Conservation (phyloP, 805 yeast species). For the Candida bentonensis region DNA sequence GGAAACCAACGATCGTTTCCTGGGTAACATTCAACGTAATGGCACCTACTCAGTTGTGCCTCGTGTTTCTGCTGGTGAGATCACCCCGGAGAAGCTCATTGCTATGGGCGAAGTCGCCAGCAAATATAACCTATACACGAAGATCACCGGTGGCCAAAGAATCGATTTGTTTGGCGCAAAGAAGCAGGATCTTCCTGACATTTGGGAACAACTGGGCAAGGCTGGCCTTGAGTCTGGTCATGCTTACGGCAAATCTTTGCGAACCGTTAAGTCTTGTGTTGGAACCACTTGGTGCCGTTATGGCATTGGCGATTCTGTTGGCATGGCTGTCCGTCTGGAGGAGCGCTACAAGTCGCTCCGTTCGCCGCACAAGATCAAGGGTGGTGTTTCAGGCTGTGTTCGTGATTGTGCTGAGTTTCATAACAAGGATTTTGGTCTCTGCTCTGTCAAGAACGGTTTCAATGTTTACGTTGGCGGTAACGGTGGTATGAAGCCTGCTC, state of each 20-base stretch:
- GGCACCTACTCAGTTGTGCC: conserved; percentile 28
- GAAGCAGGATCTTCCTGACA: conserved; percentile 20
- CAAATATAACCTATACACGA: conserved; percentile 23
- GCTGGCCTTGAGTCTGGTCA: conserved; percentile 27
- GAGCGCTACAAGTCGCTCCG: conserved; percentile 26
- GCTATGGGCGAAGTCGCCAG: conserved; percentile 23
- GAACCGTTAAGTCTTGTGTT: conserved; percentile 27
- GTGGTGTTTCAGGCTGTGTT: conserved; percentile 27
- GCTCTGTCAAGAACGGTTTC: conserved; percentile 25
- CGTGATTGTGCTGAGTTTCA: conserved; percentile 28
- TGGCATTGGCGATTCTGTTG: conserved; percentile 28
- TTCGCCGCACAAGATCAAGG: conserved; percentile 26
- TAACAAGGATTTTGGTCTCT: conserved; percentile 25
- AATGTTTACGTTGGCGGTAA: conserved; percentile 27
- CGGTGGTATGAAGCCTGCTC: conserved; percentile 29
- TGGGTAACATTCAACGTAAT: conserved; percentile 26
- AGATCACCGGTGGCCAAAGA: conserved; percentile 26
- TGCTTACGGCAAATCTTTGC: conserved; percentile 25
- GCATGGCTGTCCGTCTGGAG: conserved; percentile 25
- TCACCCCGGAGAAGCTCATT: conserved; percentile 26
- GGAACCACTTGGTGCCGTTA: conserved; percentile 28
- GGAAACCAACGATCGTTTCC: conserved; percentile 24
- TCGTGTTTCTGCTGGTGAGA: conserved; percentile 26
- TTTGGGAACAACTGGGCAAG: conserved; percentile 22
- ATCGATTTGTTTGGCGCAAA: conserved; percentile 24